Evolutionary conservation across 1,139 yeast genomes (phyloP).

Genomic region (Taphrina communis): DNA sequence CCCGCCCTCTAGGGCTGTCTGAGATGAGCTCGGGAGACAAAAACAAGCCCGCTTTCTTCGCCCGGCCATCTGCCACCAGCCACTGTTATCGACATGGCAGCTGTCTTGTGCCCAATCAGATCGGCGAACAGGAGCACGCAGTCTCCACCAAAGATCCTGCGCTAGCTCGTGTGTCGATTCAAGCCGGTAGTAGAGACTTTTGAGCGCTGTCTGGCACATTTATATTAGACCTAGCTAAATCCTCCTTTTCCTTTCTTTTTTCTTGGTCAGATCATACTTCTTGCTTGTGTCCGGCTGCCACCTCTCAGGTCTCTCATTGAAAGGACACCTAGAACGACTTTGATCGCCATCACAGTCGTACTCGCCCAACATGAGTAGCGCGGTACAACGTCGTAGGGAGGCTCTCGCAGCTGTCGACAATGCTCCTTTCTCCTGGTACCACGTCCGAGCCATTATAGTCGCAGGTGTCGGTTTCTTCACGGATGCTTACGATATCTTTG

Average conservation of each 20-base stretch:
- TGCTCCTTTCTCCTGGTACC: conserved; percentile 86
- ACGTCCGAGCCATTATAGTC: conserved; percentile 80
- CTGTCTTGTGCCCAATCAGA: not conserved
- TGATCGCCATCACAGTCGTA: too few species aligned
- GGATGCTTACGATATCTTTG: conserved; percentile 78
- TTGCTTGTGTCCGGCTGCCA: too few species aligned
- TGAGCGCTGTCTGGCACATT: not conserved
- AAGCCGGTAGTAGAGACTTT: not conserved
- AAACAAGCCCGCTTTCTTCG: not conserved
- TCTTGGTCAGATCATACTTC: too few species aligned
- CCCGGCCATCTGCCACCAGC: not conserved
- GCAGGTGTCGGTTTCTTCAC: conserved; percentile 96
- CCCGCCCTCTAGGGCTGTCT: too few species aligned
- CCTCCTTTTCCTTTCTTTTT: not conserved
- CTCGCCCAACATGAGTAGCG: conserved; percentile 14
- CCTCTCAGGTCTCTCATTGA: too few species aligned
- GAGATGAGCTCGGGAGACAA: not conserved
- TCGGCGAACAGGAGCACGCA: conserved; percentile 6
- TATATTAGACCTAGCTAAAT: not conserved
- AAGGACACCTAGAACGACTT: too few species aligned
- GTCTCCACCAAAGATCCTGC: not conserved
- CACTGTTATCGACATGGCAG: conserved; percentile 3
- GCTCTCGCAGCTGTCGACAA: conserved; percentile 88
- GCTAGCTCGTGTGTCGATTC: not conserved
- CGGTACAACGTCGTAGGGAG: conserved; percentile 66